Evolutionary conservation across 139 green algal genomes (phyloP).

Genomic region (Yamagishiella unicocca): DNA sequence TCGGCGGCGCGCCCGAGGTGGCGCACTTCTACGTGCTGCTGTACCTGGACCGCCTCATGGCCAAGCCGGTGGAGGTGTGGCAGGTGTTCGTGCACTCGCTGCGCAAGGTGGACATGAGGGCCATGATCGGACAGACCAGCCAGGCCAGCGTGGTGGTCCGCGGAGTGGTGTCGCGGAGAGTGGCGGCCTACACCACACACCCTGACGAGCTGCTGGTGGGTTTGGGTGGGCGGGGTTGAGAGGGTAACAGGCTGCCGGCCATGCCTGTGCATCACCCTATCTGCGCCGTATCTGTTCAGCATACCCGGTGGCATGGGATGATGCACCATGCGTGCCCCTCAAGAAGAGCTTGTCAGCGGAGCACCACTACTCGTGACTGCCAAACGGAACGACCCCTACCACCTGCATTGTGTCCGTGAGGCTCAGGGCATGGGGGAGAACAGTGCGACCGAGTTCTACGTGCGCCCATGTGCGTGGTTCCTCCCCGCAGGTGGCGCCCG

Average conservation of each 20-base stretch:
- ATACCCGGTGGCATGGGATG: too few species aligned
- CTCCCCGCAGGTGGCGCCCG: constrained; percentile 55
- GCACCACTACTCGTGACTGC: too few species aligned
- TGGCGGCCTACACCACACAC: constrained; percentile 67
- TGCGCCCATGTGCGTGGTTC: neutral
- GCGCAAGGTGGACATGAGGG: constrained; percentile 73
- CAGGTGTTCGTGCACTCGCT: constrained; percentile 73
- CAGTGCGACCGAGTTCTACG: neutral
- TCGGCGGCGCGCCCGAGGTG: constrained; percentile 59
- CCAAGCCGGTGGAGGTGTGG: constrained; percentile 69
- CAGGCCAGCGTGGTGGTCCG: constrained; percentile 65
- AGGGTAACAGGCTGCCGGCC: too few species aligned
- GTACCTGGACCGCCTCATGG: constrained; percentile 68
- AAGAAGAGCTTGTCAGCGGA: too few species aligned
- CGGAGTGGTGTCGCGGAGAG: constrained; percentile 56
- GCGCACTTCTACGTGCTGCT: constrained; percentile 69
- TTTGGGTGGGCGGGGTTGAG: neutral
- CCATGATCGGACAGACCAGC: constrained; percentile 71
- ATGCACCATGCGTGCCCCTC: too few species aligned
- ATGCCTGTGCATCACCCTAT: too few species aligned
- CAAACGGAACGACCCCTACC: too few species aligned
- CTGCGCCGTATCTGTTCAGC: too few species aligned
- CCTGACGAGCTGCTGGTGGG: constrained; percentile 72
- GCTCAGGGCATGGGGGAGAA: too few species aligned
- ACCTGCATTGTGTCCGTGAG: too few species aligned